Conservation (phyloP, 2,329 filamentous ascomycete species). For the Colletotrichum sp. region DNA sequence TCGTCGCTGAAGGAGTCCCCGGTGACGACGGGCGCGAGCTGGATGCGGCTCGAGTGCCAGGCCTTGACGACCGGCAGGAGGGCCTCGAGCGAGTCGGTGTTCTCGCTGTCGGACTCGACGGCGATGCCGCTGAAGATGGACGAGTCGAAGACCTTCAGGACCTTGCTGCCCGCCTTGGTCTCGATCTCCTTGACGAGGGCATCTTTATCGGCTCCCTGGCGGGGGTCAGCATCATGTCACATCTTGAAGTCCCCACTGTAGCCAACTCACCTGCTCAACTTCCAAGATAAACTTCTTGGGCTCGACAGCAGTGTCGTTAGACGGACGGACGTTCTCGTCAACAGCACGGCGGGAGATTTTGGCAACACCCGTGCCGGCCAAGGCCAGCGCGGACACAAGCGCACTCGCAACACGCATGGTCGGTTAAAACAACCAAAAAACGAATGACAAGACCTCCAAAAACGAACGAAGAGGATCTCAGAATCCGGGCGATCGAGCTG, state of each 20-base stretch:
- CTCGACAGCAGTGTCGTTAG: slow-evolving; percentile 1
- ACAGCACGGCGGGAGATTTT: slow-evolving; percentile 1
- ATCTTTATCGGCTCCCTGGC: slow-evolving; percentile 9
- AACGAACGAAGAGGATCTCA: neutral
- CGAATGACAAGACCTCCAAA: neutral
- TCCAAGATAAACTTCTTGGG: slow-evolving; percentile 22
- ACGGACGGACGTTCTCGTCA: neutral
- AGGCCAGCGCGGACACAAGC: slow-evolving; percentile 11
- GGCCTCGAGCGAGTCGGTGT: slow-evolving; percentile 23
- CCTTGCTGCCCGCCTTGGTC: neutral
- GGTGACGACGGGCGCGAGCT: slow-evolving; percentile 9
- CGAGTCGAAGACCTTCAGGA: slow-evolving; percentile 26
- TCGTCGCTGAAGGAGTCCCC: slow-evolving; percentile 14
- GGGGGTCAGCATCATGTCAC: neutral
- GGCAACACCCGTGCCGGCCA: slow-evolving; percentile 6
- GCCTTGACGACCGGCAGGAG: slow-evolving; percentile 13
- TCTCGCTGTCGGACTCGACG: slow-evolving; percentile 21
- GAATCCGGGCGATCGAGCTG: neutral
- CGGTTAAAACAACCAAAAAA: neutral
- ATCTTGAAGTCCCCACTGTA: neutral
- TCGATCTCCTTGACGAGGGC: slow-evolving; percentile 14
- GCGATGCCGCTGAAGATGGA: slow-evolving; percentile 32
- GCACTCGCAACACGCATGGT: slow-evolving; percentile 9
- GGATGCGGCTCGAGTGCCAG: slow-evolving; percentile 17
- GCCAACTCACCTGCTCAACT: neutral